Base-by-base conservation (phyloP, 208 protist species). In the Novymonas esmeraldas region DNA sequence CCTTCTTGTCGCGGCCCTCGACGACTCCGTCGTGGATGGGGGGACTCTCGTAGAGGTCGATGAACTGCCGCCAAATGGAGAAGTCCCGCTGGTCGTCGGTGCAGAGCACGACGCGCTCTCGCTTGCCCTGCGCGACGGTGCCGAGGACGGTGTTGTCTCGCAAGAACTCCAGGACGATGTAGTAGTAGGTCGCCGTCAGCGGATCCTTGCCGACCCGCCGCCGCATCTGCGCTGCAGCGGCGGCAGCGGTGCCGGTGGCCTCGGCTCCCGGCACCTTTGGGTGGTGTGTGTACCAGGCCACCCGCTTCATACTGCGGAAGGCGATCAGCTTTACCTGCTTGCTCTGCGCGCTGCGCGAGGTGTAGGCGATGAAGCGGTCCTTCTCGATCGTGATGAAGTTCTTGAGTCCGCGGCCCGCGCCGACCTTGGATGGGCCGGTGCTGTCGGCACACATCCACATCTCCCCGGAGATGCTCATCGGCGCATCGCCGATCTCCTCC, bases 21-120 rank as follows among this genome's bases (percentile, higher is more conserved):
- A 83, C 58, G 22, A 65, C 42, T 16, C 24, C 36, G 42, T 69
- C 44, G 41, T 78, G 73, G 1, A 75, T 4, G 20, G 77, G 68
- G 2, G 77, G 62, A 57, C 79, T 72, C 41, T 88, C 76, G 66
- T 93, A 95, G 4, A 81, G 41, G 24, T 93, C 83, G 3, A 84
- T 64, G 52, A 95, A 93, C 52, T 89, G 63, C 60, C 89, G 80
- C 87, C 87, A 95, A 61, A 87, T 81, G 24, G 83, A 65, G 72
- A 90, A 93, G 55, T 93, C 90, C 38, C 91, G 82, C 28, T 71
- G 69, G 50, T 93, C 81, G 20, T 95, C 87, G 7, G 90, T 95
- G 65, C 87, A 95, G 3, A 95, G 70, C 2, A 93, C 87, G 11
- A 92, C 44, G 24, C 86, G 81, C 48, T 95, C 90, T 20, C 87